A percentile compares a stretch with the other conserved stretches of the same genome.
These are phyloP conservation scores for Candida neerlandica DNA, from an alignment of 1,139 yeast species.

Conservation along the genomic window DNA sequence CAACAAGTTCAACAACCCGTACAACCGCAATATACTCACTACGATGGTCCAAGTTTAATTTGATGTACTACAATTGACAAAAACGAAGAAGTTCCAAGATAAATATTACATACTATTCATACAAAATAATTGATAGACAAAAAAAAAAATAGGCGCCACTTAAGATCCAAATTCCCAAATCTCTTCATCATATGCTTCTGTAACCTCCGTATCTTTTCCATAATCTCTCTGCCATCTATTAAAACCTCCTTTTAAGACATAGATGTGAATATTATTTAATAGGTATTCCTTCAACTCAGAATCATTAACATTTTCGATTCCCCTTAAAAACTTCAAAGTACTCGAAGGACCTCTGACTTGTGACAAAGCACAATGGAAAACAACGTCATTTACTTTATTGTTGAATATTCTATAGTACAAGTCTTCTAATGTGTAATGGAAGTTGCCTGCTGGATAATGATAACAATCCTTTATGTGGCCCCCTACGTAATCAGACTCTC, in stretches of 20 bases:
- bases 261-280: slow-evolving; percentile 50
- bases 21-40: slow-evolving; percentile 16
- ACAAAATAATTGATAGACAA: not conserved
- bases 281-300: slow-evolving; percentile 25
- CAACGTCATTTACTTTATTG: slow-evolving; percentile 51
- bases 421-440: slow-evolving; percentile 45
- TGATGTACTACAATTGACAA: not conserved
- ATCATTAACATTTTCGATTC: slow-evolving; percentile 42
- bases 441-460: slow-evolving; percentile 61
- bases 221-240: slow-evolving; percentile 76
- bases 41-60: slow-evolving; percentile 35
- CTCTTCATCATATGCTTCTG: slow-evolving; percentile 65
- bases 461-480: slow-evolving; percentile 72
- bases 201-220: slow-evolving; percentile 66
- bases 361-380: slow-evolving; percentile 88
- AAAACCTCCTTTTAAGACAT: slow-evolving; percentile 84
- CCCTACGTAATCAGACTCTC: slow-evolving; percentile 71
- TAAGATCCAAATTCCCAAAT: slow-evolving; percentile 46
- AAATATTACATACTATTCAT: not conserved
- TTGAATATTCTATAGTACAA: slow-evolving; percentile 39
- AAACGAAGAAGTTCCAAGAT: not conserved
- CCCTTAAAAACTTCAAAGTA: slow-evolving; percentile 66
- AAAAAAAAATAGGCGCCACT: not conserved
- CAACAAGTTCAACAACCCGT: slow-evolving; percentile 12
- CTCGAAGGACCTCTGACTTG: slow-evolving; percentile 92